Base-by-base conservation (phyloP, 169 alveolate species). In the Cryptosporidium sp. region DNA sequence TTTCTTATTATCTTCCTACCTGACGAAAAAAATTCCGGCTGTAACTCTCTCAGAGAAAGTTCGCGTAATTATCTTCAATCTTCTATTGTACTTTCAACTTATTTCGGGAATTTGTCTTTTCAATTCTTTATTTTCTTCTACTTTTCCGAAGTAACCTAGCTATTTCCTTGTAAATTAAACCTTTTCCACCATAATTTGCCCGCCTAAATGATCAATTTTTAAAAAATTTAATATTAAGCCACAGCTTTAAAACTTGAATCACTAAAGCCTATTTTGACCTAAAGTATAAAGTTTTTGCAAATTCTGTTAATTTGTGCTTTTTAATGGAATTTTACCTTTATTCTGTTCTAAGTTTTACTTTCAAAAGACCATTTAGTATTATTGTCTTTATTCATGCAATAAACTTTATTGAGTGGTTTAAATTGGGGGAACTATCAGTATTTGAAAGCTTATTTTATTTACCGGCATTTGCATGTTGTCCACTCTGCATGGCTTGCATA, bases 181-280 rank as follows among this genome's bases (percentile, higher is more conserved):
- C 33, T 65, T 62, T 65, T 35, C 51, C 33, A 33, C 48, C 51
- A 16, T 60, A 21, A n/a, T 31, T 65, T 65, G 72, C 72, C 67
- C 72, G 72, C 72, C 72, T 37, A 65, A 65, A 33, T 37, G 44
- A 29, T 65, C 72, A 65, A 52, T 37, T 65, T n/a, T 65, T 12
- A 37, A n/a, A 16, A 23, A 56, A 56, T 56, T 56, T n/a, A 26
- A 3, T 56, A 8, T 23, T 56, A 21, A 3, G 18, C 56, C 56
- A 48, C 56, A 48, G 18, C 56, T 48, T 16, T 48, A 14, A 48
- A 44, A 48, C 5, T 16, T 48, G 56, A 14, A 14, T 48, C 0
- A 48, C 21, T 48, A 5, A 0, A 14, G 67, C 26, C 26, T 56
- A 6, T 21, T 56, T 21, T 48, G 56, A 16, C 21, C 21, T 14